A percentile compares a stretch with the other conserved stretches of the same genome.
These are phyloP conservation scores for Endoconidiophora polonica DNA, from an alignment of 2,329 filamentous ascomycete genomes.

Conservation along the genomic window DNA sequence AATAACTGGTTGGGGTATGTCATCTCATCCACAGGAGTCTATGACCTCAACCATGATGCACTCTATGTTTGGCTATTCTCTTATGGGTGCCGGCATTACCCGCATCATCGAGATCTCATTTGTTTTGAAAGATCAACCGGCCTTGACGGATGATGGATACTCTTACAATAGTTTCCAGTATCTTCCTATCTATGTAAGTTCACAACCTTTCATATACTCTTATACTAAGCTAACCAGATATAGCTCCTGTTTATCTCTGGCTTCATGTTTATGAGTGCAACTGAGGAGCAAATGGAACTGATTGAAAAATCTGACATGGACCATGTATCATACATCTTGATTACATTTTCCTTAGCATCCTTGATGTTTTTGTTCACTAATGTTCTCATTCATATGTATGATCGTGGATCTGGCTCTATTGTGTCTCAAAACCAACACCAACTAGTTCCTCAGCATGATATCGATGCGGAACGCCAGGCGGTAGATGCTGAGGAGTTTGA, in stretches of 20 bases:
- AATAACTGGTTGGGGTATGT: conserved; percentile 92
- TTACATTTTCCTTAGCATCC: conserved; percentile 80
- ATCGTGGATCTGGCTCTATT: conserved; percentile 33
- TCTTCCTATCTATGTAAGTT: conserved; percentile 39
- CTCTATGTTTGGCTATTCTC: conserved; percentile 76
- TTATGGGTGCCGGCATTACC: conserved; percentile 75
- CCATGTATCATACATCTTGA: conserved; percentile 81
- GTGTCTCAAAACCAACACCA: neutral
- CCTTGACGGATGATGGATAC: conserved; percentile 47
- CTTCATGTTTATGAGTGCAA: conserved; percentile 95
- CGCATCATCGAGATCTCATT: conserved; percentile 87
- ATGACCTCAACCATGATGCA: conserved; percentile 80
- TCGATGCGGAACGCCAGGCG: conserved; percentile 38
- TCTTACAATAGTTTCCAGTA: conserved; percentile 48
- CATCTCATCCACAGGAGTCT: conserved; percentile 69
- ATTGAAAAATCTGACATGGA: conserved; percentile 60
- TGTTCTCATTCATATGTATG: conserved; percentile 72
- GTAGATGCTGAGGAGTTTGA: conserved; percentile 78
- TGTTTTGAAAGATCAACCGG: conserved; percentile 55
- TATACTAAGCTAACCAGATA: conserved; percentile 14
- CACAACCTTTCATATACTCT: conserved; percentile 8
- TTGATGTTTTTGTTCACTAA: conserved; percentile 81
- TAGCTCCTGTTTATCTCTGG: conserved; percentile 82
- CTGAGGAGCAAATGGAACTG: conserved; percentile 84
- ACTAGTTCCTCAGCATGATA: conserved; percentile 15